These are phyloP conservation scores for Barnettozyma siamensis DNA, from an alignment of 805 yeast species.

Conservation along the genomic window DNA sequence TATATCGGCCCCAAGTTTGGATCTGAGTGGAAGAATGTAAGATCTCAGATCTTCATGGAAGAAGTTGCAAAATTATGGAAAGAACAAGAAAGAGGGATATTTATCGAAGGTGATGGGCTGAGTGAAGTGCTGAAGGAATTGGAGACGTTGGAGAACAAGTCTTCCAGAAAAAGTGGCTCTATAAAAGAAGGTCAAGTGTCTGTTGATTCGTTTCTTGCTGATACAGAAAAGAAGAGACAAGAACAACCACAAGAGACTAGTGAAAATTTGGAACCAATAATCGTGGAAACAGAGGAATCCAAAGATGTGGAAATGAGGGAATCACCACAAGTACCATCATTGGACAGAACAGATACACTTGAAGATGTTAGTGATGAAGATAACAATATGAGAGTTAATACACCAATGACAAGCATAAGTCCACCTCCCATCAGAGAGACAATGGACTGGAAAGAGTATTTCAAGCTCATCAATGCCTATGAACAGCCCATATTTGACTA, in stretches of 20 bases:
- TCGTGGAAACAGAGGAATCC: background rate
- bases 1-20: constrained; percentile 75
- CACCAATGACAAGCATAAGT: constrained; percentile 23
- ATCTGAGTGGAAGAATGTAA: constrained; percentile 73
- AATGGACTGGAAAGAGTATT: constrained; percentile 69
- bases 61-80: constrained; percentile 81
- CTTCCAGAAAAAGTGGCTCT: constrained; percentile 3
- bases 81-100: constrained; percentile 80
- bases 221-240: background rate
- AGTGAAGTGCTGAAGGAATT: constrained; percentile 58
- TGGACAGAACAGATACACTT: constrained; percentile 8
- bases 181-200: constrained; percentile 5
- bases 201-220: constrained; percentile 11
- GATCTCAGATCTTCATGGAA: constrained; percentile 62
- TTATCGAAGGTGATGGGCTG: constrained; percentile 73
- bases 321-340: background rate
- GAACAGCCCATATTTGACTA: constrained; percentile 62
- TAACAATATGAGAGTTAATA: constrained; percentile 3
- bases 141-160: constrained; percentile 21
- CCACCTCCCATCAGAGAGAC: constrained; percentile 24
- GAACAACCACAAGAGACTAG: background rate
- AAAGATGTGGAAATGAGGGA: background rate
- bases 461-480: constrained; percentile 56
- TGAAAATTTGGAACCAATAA: background rate
- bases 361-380: constrained; percentile 19